Conservation (phyloP, 164 flowering plant genomes). For the Nelumbo lutea region DNA sequence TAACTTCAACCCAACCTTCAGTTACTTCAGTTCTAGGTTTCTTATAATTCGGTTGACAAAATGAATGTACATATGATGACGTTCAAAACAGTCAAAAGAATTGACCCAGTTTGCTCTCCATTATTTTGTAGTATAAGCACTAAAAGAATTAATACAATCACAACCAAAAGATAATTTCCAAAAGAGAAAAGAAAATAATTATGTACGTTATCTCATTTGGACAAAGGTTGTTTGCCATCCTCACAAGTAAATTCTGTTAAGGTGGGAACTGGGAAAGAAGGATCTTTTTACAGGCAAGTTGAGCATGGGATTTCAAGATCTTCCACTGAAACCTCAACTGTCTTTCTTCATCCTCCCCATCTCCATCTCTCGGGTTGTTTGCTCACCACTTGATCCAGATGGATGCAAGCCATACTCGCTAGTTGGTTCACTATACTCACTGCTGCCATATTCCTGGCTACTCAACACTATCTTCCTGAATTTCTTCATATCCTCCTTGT, state of each 20-base stretch:
- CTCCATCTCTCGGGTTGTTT: conserved; percentile 64
- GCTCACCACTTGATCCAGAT: conserved; percentile 78
- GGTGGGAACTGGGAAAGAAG: background rate
- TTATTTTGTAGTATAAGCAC: too few species aligned
- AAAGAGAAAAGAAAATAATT: too few species aligned
- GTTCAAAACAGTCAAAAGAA: too few species aligned
- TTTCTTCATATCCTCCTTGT: conserved; percentile 77
- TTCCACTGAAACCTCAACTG: conserved; percentile 39
- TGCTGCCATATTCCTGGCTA: conserved; percentile 56
- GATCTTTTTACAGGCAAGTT: conserved; percentile 11
- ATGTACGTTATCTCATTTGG: too few species aligned
- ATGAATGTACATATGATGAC: too few species aligned
- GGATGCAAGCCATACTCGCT: conserved; percentile 67
- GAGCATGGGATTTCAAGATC: conserved; percentile 8
- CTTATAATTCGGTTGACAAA: too few species aligned
- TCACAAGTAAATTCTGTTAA: conserved; percentile 5
- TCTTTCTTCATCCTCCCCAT: conserved; percentile 43
- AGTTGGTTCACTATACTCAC: conserved; percentile 65
- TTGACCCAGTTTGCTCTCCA: too few species aligned
- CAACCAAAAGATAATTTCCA: too few species aligned
- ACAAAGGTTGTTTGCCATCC: background rate
- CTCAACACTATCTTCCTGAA: conserved; percentile 75
- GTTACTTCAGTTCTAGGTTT: too few species aligned
- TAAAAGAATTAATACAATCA: too few species aligned
- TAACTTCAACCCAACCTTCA: too few species aligned